Conservation (phyloP, 75 land plant genomes). For the Ceratopteris richardii region DNA sequence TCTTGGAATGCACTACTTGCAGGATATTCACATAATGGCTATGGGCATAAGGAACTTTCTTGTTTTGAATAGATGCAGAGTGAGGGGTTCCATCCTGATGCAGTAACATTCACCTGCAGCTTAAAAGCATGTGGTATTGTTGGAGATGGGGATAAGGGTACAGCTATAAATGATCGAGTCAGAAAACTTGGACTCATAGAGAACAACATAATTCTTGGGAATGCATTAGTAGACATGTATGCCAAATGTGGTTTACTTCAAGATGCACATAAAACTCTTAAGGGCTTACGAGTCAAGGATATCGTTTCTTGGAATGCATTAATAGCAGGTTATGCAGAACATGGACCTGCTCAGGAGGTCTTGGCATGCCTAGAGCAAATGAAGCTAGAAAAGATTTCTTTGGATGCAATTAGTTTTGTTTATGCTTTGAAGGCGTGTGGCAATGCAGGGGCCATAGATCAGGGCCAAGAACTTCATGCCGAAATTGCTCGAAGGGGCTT, state of each 20-base stretch:
- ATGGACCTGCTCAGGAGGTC: slow-evolving; percentile 11
- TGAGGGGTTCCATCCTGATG: slow-evolving; percentile 7
- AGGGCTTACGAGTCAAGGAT: slow-evolving; percentile 7
- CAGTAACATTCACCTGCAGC: slow-evolving; percentile 9
- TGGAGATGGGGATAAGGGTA: slow-evolving; percentile 4
- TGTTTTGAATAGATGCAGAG: slow-evolving; percentile 13
- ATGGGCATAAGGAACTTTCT: slow-evolving; percentile 13
- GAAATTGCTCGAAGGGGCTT: slow-evolving; percentile 9
- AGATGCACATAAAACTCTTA: slow-evolving; percentile 5
- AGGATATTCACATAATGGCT: slow-evolving; percentile 27
- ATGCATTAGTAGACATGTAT: slow-evolving; percentile 12
- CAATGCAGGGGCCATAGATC: neutral
- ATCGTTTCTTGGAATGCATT: slow-evolving; percentile 20
- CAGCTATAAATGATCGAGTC: slow-evolving; percentile 8
- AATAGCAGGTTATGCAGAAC: slow-evolving; percentile 25
- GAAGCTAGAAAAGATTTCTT: slow-evolving; percentile 9
- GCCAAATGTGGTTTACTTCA: neutral
- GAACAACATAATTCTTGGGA: neutral
- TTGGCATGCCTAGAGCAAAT: slow-evolving; percentile 9
- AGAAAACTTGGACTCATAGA: slow-evolving; percentile 10
- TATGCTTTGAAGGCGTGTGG: slow-evolving; percentile 7
- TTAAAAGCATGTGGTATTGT: slow-evolving; percentile 10
- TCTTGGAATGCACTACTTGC: slow-evolving; percentile 57
- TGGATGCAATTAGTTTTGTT: neutral
- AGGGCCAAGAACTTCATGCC: slow-evolving; percentile 5